Base-by-base conservation (phyloP, 2,329 filamentous ascomycete species). In the Endoconidiophora polonica region DNA sequence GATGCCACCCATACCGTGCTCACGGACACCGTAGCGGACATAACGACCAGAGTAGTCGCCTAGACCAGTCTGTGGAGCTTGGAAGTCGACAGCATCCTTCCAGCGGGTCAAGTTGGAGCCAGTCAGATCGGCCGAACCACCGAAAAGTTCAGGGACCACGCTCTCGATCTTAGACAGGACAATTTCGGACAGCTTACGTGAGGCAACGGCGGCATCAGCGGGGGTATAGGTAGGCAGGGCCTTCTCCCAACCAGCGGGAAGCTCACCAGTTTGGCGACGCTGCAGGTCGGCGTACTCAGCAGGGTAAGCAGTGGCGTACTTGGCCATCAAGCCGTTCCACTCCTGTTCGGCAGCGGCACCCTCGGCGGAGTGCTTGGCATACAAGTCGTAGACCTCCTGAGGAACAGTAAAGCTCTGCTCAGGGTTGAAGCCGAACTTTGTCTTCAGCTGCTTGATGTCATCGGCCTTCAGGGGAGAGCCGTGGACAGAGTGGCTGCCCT, bases 61-160 rank as follows among this genome's bases (percentile, higher is more conserved):
- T 60, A 98, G 83, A 56, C 83, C 83, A 56, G 78, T 81, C 61
- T 77, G 73, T 54, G 86, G 85, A 56, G 88, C 86, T 75, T 98
- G 91, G 81, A 98, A 96, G 74, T 98, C 91, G 58, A 90, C 79
- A 52, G 91, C 90, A 50, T 79, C 77, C 83, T 96, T 98, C 87
- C 88, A 95, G 66, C 88, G 81, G 59, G 91, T 98, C 73, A 96
- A 82, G 79, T 98, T 98, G 65, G 91, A 96, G 64, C 86, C 86
- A 65, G 91, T 98, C 75, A 98, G 69, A 76, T 98, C 91, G 60
- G 91, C 91, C 57, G 91, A 98, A 61, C 91, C 91, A 65, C 90
- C 94, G 55, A 98, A 68, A 53, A 98, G 81, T 70, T 96, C 91
- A 58, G 91, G 91, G 50, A 98, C 64, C 57, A 72, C 77, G 47